A percentile compares a stretch with the other conserved stretches of the same genome.
Evolutionary conservation across 441 rosid genomes (phyloP).

Genomic region (Populus trichocarpa): DNA sequence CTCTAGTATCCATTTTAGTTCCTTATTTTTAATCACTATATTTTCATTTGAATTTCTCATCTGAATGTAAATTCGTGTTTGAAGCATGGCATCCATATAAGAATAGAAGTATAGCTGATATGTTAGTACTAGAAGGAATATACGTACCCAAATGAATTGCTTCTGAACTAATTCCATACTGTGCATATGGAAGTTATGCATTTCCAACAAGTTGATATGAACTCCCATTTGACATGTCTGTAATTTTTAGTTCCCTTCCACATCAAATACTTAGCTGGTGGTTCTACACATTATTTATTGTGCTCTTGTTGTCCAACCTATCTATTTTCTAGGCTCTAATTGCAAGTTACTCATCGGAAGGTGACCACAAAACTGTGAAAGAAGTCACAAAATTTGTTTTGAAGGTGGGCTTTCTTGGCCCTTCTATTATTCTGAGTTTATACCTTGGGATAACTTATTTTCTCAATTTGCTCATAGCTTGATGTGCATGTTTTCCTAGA

Average conservation of each 20-base stretch:
- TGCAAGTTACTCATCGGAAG: conserved; percentile 73
- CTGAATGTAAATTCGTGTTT: not conserved
- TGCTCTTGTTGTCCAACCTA: conserved; percentile 4
- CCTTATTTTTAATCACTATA: no score
- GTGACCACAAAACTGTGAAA: conserved; percentile 63
- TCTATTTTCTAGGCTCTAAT: conserved; percentile 58
- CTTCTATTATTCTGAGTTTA: conserved; percentile 2
- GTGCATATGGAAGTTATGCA: not conserved
- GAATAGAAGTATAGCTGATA: not conserved
- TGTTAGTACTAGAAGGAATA: not conserved
- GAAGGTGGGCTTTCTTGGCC: conserved; percentile 42
- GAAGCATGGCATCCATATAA: not conserved
- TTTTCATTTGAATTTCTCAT: not conserved
- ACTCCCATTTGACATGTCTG: not conserved
- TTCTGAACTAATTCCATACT: not conserved
- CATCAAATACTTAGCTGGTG: not conserved
- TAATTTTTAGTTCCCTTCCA: not conserved
- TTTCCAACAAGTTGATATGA: not conserved
- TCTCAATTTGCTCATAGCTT: conserved; percentile 11
- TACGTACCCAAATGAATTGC: not conserved
- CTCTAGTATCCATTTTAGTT: not conserved
- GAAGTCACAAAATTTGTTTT: conserved; percentile 66
- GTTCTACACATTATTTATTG: not conserved
- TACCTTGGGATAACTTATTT: not conserved
- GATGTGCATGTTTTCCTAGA: conserved; percentile 39